Base-by-base conservation (phyloP, 2,329 filamentous ascomycete species). In the Aschersonia sp. region DNA sequence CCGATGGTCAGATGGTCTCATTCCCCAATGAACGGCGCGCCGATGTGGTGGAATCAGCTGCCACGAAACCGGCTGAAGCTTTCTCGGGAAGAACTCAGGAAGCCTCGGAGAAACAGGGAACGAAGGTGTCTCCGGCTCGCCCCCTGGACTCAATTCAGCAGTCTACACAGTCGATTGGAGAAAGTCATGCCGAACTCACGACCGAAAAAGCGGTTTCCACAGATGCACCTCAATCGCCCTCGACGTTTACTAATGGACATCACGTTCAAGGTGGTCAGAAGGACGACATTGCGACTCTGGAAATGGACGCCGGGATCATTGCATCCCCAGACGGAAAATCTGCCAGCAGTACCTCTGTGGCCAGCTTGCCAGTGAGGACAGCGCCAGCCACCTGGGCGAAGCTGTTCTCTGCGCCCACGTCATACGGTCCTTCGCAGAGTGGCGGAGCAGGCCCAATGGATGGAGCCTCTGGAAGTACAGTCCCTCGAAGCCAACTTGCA, bases 341-440 rank as follows among this genome's bases (percentile, higher is more conserved):
- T 40, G 47, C n/a, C 40, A 47, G 46, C 5, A 38, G 53, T 5
- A 52, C 52, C 40, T 32, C 54, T 9, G 48, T 50, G 7, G 51
- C 58, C 9, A 53, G 47, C 30, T 52, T 58, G 12, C 53, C 58
- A 10, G 54, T 57, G 7, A 61, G 60, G 32, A 54, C 58, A 40
- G 54, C 65, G 1, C 66, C 65, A 2, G 60, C 56, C 4, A 68
- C 62, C 49, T 69, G 66, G 66, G 66, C 65, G 5, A 66, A 66
- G 5, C 61, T 69, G 4, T 69, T 69, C 45, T 52, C 61, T 3
- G 61, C 59, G 51, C 47, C 61, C n/a, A 45, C 58, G 10, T 45
- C 54, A n/a, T 52, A 53, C 31, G 47, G 53, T 48, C 32, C 54
- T 9, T 45, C 45, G 28, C 55, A 52, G 20, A 45, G 51, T 4